Evolutionary conservation across 768 basidiomycete species (phyloP).

Genomic region (Auricularia sp.): DNA sequence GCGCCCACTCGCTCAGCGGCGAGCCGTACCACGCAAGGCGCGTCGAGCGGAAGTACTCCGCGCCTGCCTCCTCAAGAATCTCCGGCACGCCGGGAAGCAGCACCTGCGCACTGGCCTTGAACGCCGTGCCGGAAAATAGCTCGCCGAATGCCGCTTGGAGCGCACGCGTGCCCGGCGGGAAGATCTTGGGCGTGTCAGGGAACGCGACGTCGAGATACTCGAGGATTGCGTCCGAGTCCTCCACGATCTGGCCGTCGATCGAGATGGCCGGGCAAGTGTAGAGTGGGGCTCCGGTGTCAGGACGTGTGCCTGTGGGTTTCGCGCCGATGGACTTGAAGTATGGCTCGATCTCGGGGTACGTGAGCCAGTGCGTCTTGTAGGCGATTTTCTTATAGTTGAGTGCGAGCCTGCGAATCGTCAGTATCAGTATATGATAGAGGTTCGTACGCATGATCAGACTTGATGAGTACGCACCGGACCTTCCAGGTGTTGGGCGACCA

Average conservation of each 20-base stretch:
- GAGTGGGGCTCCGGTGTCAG: background rate
- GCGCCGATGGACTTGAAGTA: background rate
- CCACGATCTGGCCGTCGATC: background rate
- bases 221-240: background rate
- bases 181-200: background rate
- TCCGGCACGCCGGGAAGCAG: background rate
- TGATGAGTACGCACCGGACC: background rate
- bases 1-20: background rate
- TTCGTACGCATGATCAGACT: too few relatives aligned
- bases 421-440: too few relatives aligned
- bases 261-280: background rate
- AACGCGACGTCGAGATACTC: background rate
- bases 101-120: background rate
- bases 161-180: background rate
- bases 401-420: background rate
- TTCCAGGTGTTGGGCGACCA: conserved; percentile 1
- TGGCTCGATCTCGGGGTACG: background rate
- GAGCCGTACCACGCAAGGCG: background rate
- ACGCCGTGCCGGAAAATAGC: background rate
- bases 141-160: background rate
- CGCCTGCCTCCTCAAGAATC: background rate
- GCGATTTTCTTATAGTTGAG: background rate
- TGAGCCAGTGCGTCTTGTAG: background rate
- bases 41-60: background rate
- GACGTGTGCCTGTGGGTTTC: background rate